These are phyloP conservation scores for Rhizopus arrhizus DNA, from an alignment of 371 early-diverging fungal genomes.

Conservation along the genomic window DNA sequence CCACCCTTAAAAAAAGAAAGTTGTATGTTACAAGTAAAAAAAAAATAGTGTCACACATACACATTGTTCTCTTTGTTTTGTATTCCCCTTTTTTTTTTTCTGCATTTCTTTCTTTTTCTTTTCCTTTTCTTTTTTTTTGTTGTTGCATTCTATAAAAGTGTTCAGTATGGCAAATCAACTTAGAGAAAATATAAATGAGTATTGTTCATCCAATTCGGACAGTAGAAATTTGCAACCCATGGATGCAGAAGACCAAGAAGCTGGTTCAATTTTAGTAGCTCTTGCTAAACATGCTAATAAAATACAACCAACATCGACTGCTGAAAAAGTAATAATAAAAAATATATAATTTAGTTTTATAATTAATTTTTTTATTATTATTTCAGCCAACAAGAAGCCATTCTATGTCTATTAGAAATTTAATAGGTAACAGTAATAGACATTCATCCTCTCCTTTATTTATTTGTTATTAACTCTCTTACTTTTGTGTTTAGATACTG, in stretches of 20 bases:
- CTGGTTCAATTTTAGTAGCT: constrained; percentile 28
- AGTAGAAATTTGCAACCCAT: constrained; percentile 16
- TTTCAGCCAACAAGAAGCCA: constrained; percentile 18
- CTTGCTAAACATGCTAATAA: constrained; percentile 21
- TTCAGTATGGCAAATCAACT: not conserved
- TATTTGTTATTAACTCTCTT: not conserved
- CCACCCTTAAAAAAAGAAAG: constrained; percentile 38
- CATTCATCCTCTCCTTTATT: not conserved
- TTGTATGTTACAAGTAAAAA: not conserved
- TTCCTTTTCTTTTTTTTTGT: constrained; percentile 6
- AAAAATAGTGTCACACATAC: not conserved
- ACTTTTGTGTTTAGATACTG: not conserved
- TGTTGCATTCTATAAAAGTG: not conserved
- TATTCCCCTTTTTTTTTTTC: not conserved
- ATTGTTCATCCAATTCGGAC: constrained; percentile 9
- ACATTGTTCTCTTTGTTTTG: not conserved
- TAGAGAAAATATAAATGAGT: constrained; percentile 20
- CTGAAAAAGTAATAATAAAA: constrained; percentile 8
- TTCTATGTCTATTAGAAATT: constrained; percentile 26
- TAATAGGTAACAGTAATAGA: constrained; percentile 16
- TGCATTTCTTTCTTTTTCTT: constrained; percentile 1
- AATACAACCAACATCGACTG: constrained; percentile 4
- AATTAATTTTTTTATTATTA: not conserved
- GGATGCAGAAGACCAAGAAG: constrained; percentile 30
- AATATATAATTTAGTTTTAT: not conserved